phyloP scores from a whole-genome alignment of 345 rosid species.

The Linum trigynum region DNA sequence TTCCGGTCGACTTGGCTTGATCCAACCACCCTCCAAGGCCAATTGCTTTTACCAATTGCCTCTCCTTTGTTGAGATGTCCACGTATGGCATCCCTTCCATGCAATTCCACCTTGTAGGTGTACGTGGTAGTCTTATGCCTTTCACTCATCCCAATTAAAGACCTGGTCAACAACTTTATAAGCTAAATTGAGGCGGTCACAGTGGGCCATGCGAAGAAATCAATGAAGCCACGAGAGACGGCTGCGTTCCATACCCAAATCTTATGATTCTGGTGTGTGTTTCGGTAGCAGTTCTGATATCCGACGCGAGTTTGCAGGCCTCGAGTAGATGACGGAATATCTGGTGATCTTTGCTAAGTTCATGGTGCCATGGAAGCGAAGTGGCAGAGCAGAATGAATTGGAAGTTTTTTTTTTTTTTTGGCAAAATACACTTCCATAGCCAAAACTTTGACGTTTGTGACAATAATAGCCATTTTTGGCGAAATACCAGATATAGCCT shows the following conservation, averaged over 20 bases:
- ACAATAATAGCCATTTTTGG: too few species aligned
- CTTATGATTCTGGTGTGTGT: constrained; percentile 45
- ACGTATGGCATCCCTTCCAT: too few species aligned
- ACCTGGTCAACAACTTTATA: constrained; percentile 32
- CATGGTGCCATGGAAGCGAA: background rate
- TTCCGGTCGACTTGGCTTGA: too few species aligned
- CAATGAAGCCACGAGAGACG: constrained; percentile 40
- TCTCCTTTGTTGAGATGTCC: too few species aligned
- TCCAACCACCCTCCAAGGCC: too few species aligned
- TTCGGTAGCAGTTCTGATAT: constrained; percentile 31
- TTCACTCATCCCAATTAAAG: constrained; percentile 19
- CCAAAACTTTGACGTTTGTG: too few species aligned
- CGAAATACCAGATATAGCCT: too few species aligned
- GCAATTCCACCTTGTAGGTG: too few species aligned
- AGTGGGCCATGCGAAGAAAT: constrained; percentile 40
- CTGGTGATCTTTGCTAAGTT: constrained; percentile 15
- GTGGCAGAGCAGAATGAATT: background rate
- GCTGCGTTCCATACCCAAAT: constrained; percentile 47
- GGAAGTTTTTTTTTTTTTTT: too few species aligned
- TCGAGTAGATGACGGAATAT: constrained; percentile 30
- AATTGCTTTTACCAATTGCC: too few species aligned
- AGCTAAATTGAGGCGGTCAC: constrained; percentile 27
- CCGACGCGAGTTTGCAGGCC: constrained; percentile 33
- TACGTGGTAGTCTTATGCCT: too few species aligned
- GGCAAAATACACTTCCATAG: too few species aligned